phyloP scores from a whole-genome alignment of 1,284 basidiomycete genomes.

The Cutaneotrichosporon mucoides region DNA sequence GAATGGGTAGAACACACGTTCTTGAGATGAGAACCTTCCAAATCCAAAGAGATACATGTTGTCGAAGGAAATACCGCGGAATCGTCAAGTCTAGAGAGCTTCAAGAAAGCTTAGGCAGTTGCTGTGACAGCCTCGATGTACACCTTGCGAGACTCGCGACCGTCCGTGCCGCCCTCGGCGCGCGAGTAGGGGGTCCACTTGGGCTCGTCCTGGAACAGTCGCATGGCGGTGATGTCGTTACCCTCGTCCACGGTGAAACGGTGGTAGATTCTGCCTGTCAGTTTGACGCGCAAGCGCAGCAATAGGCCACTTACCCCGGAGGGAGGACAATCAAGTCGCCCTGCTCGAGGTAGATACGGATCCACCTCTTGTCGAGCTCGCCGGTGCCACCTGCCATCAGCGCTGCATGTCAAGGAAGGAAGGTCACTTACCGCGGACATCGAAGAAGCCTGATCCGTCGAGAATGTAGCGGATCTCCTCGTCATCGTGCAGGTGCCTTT shows the following conservation, averaged over 20 bases:
- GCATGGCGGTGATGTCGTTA: conserved; percentile 65
- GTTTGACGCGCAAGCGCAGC: not conserved
- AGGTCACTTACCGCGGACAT: conserved; percentile 56
- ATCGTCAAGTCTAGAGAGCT: too few species aligned
- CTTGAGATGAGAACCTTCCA: too few species aligned
- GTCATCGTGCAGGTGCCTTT: conserved; percentile 81
- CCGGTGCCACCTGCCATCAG: conserved; percentile 30
- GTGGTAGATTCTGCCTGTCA: conserved; percentile 62
- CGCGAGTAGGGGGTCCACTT: conserved; percentile 78
- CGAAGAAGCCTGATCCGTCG: conserved; percentile 77
- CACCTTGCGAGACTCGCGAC: conserved; percentile 58
- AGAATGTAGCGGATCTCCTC: conserved; percentile 85
- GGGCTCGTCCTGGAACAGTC: conserved; percentile 82
- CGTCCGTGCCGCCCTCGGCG: conserved; percentile 57
- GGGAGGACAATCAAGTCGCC: conserved; percentile 72
- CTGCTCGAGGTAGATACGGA: conserved; percentile 62
- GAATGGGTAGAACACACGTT: too few species aligned
- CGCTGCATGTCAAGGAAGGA: too few species aligned
- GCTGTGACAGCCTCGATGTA: conserved; percentile 54
- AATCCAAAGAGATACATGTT: too few species aligned
- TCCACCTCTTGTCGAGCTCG: conserved; percentile 60
- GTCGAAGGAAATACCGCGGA: too few species aligned
- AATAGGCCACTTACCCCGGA: conserved; percentile 52
- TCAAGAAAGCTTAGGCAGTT: too few species aligned
- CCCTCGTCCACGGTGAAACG: conserved; percentile 73